These are phyloP conservation scores for Strobilomyces dryophilus DNA, from an alignment of 768 basidiomycete species.

Conservation along the genomic window DNA sequence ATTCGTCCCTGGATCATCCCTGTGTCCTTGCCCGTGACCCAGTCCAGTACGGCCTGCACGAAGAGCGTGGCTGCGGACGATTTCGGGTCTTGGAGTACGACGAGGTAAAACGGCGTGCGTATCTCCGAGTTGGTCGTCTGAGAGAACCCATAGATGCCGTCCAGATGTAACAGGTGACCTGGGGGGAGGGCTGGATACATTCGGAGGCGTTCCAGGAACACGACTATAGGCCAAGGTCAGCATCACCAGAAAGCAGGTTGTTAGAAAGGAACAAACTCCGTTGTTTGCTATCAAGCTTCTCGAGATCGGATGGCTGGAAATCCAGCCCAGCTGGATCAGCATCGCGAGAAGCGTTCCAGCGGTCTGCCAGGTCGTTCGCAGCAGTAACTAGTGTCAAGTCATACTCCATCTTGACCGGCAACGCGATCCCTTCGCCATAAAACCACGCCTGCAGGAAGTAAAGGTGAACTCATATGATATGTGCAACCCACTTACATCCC, in stretches of 20 bases:
- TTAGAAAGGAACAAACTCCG: constrained; percentile 32
- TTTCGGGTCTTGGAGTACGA: constrained; percentile 40
- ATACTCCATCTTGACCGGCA: constrained; percentile 49
- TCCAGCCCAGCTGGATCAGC: constrained; percentile 30
- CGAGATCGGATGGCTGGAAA: constrained; percentile 46
- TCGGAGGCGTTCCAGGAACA: constrained; percentile 55
- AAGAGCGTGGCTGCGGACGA: constrained; percentile 30
- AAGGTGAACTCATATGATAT: not conserved
- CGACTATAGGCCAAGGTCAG: constrained; percentile 31
- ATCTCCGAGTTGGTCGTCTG: constrained; percentile 48
- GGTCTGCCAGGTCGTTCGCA: constrained; percentile 47
- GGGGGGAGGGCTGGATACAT: constrained; percentile 39
- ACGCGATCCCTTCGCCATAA: constrained; percentile 46
- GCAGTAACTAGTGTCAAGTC: constrained; percentile 49
- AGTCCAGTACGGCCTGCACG: constrained; percentile 37
- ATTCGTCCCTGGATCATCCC: constrained; percentile 48
- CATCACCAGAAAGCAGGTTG: not conserved
- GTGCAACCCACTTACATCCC: constrained; percentile 42
- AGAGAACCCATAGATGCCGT: constrained; percentile 41
- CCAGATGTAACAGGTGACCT: constrained; percentile 39
- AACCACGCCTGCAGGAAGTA: constrained; percentile 45
- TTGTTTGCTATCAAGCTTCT: constrained; percentile 46
- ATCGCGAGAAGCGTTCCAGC: constrained; percentile 48
- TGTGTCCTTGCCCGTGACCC: constrained; percentile 41
- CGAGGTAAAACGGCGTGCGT: constrained; percentile 46